Evolutionary conservation across 257 asterid genomes (phyloP).

Genomic region (Gardenia jasminoides): DNA sequence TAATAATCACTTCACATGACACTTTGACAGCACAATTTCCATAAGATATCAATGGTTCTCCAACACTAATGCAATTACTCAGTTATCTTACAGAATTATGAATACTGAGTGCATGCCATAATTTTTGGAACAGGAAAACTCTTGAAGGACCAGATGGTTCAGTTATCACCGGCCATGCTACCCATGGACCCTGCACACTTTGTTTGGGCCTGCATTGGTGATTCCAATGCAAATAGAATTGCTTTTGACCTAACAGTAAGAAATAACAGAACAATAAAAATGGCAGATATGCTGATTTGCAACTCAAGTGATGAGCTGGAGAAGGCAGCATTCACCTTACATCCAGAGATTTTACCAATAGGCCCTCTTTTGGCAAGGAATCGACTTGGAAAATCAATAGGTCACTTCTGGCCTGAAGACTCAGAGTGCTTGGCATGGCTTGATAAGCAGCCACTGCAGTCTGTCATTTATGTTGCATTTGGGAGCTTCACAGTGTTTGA

Average conservation of each 20-base stretch:
- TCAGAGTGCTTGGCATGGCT: conserved; percentile 48
- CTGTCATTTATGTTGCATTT: conserved; percentile 52
- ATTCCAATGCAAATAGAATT: conserved; percentile 25
- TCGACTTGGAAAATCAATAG: conserved; percentile 41
- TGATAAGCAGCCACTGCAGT: conserved; percentile 39
- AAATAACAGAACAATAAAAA: conserved; percentile 14
- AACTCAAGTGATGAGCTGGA: conserved; percentile 50
- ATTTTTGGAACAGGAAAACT: conserved; percentile 35
- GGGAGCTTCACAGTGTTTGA: conserved; percentile 54
- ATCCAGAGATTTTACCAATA: conserved; percentile 29
- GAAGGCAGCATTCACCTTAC: conserved; percentile 35
- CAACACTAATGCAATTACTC: not conserved
- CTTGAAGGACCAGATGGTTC: conserved; percentile 36
- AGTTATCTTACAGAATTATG: not conserved
- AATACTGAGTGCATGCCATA: not conserved
- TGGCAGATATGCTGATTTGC: conserved; percentile 41
- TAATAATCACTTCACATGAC: conserved; percentile 14
- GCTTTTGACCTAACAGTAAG: conserved; percentile 22
- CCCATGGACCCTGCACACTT: conserved; percentile 31
- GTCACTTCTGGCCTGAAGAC: conserved; percentile 52
- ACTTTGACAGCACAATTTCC: not conserved
- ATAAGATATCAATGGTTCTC: not conserved
- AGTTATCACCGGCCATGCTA: conserved; percentile 51
- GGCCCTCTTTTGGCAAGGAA: conserved; percentile 55
- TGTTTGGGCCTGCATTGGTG: conserved; percentile 42